Evolutionary conservation across 2,329 filamentous ascomycete genomes (phyloP).

Genomic region (Tolypocladium album): DNA sequence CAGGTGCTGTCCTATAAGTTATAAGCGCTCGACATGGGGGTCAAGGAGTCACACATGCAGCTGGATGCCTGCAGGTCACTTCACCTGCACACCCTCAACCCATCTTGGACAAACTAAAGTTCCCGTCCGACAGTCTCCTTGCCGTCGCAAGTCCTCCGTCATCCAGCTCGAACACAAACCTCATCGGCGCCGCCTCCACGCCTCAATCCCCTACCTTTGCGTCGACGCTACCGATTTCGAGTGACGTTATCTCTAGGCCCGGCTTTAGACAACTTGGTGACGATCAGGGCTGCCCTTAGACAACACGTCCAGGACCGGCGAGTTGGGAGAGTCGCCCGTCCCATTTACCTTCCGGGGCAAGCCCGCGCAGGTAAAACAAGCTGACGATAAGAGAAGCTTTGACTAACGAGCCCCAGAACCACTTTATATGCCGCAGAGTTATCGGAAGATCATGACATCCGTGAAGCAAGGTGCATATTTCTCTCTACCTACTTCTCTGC

Average conservation of each 20-base stretch:
- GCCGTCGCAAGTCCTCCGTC: neutral
- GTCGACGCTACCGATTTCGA: conserved; percentile 8
- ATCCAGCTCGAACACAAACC: neutral
- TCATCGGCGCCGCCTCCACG: neutral
- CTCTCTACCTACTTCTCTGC: too few species aligned
- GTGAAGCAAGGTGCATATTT: too few species aligned
- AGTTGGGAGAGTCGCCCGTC: too few species aligned
- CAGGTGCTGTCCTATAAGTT: neutral
- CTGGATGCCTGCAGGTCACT: neutral
- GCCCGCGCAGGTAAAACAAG: too few species aligned
- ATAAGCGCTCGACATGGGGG: neutral
- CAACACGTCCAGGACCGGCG: neutral
- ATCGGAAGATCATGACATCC: too few species aligned
- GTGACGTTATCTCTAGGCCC: conserved; percentile 12
- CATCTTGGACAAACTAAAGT: neutral
- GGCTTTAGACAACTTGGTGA: conserved; percentile 1
- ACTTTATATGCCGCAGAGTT: too few species aligned
- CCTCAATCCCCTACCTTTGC: conserved; percentile 5
- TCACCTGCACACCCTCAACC: neutral
- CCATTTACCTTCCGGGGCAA: too few species aligned
- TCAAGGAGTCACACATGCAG: neutral
- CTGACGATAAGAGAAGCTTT: too few species aligned
- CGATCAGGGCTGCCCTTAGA: too few species aligned
- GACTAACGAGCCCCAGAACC: too few species aligned
- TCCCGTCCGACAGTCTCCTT: neutral